Percentiles rank a stretch among this genome's conserved stretches.
These are phyloP conservation scores for Funneliformis caledonium DNA, from an alignment of 371 early-diverging fungal genomes.

Conservation along the genomic window DNA sequence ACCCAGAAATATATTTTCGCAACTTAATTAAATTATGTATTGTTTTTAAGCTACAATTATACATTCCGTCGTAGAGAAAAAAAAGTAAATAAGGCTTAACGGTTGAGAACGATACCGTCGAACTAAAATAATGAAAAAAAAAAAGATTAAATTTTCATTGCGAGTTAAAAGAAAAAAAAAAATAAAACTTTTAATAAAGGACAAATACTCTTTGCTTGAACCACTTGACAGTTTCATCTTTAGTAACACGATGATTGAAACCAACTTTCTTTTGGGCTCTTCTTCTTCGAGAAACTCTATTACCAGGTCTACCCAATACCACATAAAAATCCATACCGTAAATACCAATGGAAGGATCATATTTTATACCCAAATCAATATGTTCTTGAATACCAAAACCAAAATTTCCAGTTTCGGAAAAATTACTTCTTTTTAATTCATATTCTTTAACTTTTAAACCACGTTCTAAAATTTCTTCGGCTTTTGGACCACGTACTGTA, in stretches of 20 bases:
- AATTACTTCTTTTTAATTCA: slow-evolving; percentile 96
- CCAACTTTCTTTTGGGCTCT: slow-evolving; percentile 89
- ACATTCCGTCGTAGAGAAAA: too few species aligned
- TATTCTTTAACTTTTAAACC: slow-evolving; percentile 99
- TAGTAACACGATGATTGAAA: slow-evolving; percentile 91
- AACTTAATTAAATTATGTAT: too few species aligned
- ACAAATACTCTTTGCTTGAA: slow-evolving; percentile 73
- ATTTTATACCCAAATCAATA: slow-evolving; percentile 99
- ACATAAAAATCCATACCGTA: slow-evolving; percentile 87
- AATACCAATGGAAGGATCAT: slow-evolving; percentile 99
- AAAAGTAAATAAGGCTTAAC: too few species aligned
- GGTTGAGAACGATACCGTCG: slow-evolving; percentile 39
- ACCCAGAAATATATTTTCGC: too few species aligned
- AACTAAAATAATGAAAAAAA: slow-evolving; percentile 18
- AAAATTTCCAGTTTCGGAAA: slow-evolving; percentile 99
- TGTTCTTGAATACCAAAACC: slow-evolving; percentile 99
- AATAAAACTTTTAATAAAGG: slow-evolving; percentile 18
- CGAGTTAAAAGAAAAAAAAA: slow-evolving; percentile 34
- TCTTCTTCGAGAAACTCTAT: slow-evolving; percentile 97
- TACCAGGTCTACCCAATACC: slow-evolving; percentile 98
- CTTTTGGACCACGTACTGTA: slow-evolving; percentile 93
- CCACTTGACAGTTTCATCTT: slow-evolving; percentile 86
- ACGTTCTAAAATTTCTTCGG: slow-evolving; percentile 97
- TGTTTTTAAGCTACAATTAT: too few species aligned
- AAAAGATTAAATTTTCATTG: neutral